phyloP scores from a whole-genome alignment of 495 filamentous ascomycete species.

The Aspergillus kassunensis region DNA sequence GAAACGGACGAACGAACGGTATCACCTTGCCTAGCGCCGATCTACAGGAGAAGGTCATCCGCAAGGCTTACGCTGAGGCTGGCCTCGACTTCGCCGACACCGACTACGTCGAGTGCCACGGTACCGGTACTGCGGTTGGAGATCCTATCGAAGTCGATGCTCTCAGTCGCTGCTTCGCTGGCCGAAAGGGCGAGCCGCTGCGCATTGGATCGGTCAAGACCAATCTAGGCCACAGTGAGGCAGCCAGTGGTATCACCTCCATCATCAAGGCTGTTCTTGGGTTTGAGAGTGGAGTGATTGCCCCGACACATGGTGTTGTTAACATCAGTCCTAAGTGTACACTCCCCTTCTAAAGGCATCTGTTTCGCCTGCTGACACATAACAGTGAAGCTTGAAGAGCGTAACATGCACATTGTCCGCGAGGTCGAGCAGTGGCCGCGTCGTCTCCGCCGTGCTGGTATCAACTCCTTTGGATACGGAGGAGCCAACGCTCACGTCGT shows the following conservation, averaged over 20 bases:
- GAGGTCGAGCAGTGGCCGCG: too few species aligned
- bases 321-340: too few species aligned
- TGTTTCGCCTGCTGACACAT: too few species aligned
- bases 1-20: constrained; percentile 33
- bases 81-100: constrained; percentile 21
- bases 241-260: not conserved
- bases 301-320: too few species aligned
- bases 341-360: too few species aligned
- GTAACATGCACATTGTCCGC: too few species aligned
- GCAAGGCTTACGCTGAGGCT: constrained; percentile 17
- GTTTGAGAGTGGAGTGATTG: constrained; percentile 21
- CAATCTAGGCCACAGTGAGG: constrained; percentile 21
- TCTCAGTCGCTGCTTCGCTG: not conserved
- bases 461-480: constrained; percentile 19
- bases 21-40: constrained; percentile 29
- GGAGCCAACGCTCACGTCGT: constrained; percentile 22
- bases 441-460: constrained; percentile 10
- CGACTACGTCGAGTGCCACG: constrained; percentile 33
- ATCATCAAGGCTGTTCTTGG: constrained; percentile 1
- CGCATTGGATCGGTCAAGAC: constrained; percentile 8
- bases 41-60: constrained; percentile 31
- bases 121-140: not conserved
- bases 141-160: constrained; percentile 9
- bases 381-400: too few species aligned
- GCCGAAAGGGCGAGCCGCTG: not conserved